Base-by-base conservation (phyloP, 2,329 filamentous ascomycete species). In the Cladosporium sp. region DNA sequence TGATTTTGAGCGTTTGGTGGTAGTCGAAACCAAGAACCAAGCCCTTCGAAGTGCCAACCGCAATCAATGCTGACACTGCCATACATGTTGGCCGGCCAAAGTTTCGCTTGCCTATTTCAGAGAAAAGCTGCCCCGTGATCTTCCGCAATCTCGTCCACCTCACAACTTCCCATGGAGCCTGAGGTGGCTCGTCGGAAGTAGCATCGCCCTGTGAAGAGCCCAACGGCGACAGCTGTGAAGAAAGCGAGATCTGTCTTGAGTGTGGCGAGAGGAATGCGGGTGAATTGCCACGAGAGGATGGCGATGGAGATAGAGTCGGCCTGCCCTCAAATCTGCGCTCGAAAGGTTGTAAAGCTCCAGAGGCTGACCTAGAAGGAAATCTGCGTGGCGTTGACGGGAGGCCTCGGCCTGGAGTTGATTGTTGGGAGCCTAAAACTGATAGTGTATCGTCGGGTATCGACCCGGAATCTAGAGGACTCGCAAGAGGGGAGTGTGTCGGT, bases 11-110 rank as follows among this genome's bases (percentile, higher is more conserved):
- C 66, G 89, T 94, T 75, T 99, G 94, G 72, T 95, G 91, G 74
- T 97, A 97, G 77, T 99, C 95, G 77, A 99, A 99, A 60, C 97
- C 86, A 70, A 99, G 79, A 59, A 97, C 89, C 73, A 97, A 87
- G 56, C 95, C 94, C 74, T 96, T 97, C 3, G 91, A 90, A 0
- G 95, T 99, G 25, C 94, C 94, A 55, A 99, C 76, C 14, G 92
- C 90, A 67, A 99, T 95, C 8, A 87, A 86, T 2, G 92, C 89
- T 63, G 93, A 92, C 50, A 97, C 88, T 40, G 88, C 87, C 68
- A 97, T 82, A 76, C 92, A 97, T 0, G 93, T 97, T 22, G 93
- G 92, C 40, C 87, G 83, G 28, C 94, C 95, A 78, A 97, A 97
- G 73, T 90, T 97, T 61, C 94, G 88, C 76, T 87, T 94, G 37